Conservation (phyloP, 495 filamentous ascomycete genomes). For the Aspergillus saccharolyticus region DNA sequence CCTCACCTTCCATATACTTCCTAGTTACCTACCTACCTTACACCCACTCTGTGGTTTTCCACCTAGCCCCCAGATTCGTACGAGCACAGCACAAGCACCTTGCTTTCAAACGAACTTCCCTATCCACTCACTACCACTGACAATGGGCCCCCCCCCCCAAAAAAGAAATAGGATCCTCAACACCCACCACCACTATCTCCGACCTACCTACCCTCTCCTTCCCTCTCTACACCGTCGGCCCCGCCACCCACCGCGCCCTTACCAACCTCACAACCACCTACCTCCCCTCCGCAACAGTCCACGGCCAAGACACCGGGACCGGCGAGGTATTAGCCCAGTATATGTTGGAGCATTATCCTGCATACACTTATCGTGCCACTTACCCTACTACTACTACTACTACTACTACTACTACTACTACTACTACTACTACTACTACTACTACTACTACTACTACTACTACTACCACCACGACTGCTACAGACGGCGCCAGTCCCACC, state of each 20-base stretch:
- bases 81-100: no score
- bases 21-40: neutral
- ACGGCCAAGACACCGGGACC: conserved; percentile 75
- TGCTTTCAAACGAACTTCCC: no score
- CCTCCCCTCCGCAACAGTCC: conserved; percentile 49
- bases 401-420: no score
- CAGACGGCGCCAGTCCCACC: no score
- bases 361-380: conserved; percentile 16
- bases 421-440: no score
- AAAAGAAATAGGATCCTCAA: conserved; percentile 15
- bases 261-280: conserved; percentile 46
- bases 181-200: no score
- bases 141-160: conserved; percentile 37
- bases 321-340: conserved; percentile 71
- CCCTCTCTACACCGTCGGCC: conserved; percentile 84
- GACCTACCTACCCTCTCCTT: conserved; percentile 18
- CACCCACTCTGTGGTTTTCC: no score
- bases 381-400: conserved; percentile 29
- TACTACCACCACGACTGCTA: no score
- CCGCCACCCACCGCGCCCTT: conserved; percentile 76
- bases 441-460: no score
- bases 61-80: no score
- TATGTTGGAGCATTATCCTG: conserved; percentile 70
- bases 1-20: neutral
- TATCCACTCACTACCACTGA: neutral